phyloP scores from a whole-genome alignment of 495 filamentous ascomycete species.

The Penicillium odoratum region DNA sequence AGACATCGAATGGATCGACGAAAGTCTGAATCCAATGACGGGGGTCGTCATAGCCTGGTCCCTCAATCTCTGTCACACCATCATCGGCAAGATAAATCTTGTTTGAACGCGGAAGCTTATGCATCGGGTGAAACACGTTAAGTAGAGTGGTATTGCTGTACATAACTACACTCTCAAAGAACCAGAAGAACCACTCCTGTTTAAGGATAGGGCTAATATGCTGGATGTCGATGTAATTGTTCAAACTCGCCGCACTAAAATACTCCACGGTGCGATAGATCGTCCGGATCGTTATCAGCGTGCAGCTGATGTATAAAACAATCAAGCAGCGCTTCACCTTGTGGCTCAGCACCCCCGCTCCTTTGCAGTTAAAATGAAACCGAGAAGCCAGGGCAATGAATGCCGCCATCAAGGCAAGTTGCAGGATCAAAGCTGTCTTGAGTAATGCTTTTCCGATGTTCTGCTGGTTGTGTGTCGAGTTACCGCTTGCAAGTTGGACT shows the following conservation, averaged over 20 bases:
- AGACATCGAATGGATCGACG: constrained; percentile 67
- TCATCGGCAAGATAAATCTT: constrained; percentile 65
- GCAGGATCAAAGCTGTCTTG: constrained; percentile 66
- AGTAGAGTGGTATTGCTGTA: constrained; percentile 58
- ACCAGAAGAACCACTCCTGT: constrained; percentile 72
- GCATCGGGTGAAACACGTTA: constrained; percentile 63
- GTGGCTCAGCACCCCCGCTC: constrained; percentile 49
- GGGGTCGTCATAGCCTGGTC: constrained; percentile 62
- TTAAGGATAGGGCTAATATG: constrained; percentile 55
- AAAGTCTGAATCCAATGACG: constrained; percentile 55
- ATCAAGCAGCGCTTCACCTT: constrained; percentile 59
- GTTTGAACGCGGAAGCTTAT: constrained; percentile 59
- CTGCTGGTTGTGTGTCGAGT: constrained; percentile 41
- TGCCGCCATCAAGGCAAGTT: constrained; percentile 60
- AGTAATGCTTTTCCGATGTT: constrained; percentile 58
- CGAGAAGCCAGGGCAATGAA: constrained; percentile 58
- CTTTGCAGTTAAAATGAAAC: constrained; percentile 61
- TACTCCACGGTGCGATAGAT: constrained; percentile 70
- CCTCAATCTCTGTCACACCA: constrained; percentile 63
- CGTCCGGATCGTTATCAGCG: constrained; percentile 60
- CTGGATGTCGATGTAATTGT: constrained; percentile 33
- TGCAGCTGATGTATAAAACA: constrained; percentile 62
- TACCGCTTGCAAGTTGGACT: constrained; percentile 53
- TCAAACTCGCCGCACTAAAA: constrained; percentile 44
- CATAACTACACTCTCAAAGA: constrained; percentile 70